Percentiles rank a stretch among this genome's conserved stretches.
Evolutionary conservation across 495 filamentous ascomycete genomes (phyloP).

Genomic region (Pyrenopolyporus hunteri): DNA sequence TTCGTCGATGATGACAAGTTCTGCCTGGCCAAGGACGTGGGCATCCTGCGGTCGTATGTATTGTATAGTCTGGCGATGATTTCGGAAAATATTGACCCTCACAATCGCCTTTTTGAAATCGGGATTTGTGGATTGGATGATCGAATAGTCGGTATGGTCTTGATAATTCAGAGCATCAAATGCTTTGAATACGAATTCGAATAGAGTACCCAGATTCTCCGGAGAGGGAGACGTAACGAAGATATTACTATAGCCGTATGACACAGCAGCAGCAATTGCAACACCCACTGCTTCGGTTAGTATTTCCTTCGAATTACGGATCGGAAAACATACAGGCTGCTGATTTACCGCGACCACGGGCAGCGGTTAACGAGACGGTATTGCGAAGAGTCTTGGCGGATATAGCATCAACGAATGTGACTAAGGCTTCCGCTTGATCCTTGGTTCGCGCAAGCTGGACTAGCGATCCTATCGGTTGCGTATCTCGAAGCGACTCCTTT

Average conservation of each 20-base stretch:
- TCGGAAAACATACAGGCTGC: constrained; percentile 60
- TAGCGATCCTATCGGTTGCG: constrained; percentile 83
- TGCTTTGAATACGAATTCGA: constrained; percentile 98
- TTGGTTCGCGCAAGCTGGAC: constrained; percentile 85
- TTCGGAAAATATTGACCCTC: constrained; percentile 90
- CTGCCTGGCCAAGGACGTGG: constrained; percentile 92
- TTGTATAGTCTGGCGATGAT: constrained; percentile 97
- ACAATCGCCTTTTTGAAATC: constrained; percentile 99
- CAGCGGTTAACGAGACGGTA: constrained; percentile 92
- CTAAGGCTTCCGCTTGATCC: constrained; percentile 92
- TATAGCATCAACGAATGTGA: constrained; percentile 96
- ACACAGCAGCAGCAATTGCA: constrained; percentile 90
- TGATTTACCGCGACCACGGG: constrained; percentile 95
- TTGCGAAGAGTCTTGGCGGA: constrained; percentile 93
- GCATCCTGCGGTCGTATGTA: constrained; percentile 97
- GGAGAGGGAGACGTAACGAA: constrained; percentile 99
- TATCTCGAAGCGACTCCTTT: constrained; percentile 84
- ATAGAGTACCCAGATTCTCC: constrained; percentile 97
- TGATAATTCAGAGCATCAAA: constrained; percentile 93
- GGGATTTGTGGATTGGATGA: constrained; percentile 97
- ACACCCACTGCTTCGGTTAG: constrained; percentile 61
- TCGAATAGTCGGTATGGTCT: constrained; percentile 96
- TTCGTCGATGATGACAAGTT: constrained; percentile 96
- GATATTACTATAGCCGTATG: constrained; percentile 97
- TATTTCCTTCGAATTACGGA: background rate